These are phyloP conservation scores for Beauveria scarabaeidicola DNA, from an alignment of 2,329 filamentous ascomycete species.

Conservation along the genomic window DNA sequence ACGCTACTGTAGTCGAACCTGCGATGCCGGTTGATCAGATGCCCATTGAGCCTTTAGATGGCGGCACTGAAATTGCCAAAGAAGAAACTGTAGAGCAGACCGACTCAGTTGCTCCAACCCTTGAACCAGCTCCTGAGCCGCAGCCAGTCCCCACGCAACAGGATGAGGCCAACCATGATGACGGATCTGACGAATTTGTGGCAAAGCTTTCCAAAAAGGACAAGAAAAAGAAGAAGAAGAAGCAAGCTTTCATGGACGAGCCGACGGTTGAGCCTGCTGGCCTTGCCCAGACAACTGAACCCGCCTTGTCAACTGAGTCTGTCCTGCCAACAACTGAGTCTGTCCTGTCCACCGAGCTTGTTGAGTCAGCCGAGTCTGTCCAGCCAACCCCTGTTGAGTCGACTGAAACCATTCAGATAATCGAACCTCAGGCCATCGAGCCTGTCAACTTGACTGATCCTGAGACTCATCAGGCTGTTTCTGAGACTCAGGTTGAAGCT, in stretches of 20 bases:
- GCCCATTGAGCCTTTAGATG: not conserved
- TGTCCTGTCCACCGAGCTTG: not conserved
- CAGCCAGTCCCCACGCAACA: constrained; percentile 9
- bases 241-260: not conserved
- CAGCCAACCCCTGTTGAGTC: not conserved
- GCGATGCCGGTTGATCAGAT: not conserved
- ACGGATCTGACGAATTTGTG: constrained; percentile 23
- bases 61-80: not conserved
- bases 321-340: not conserved
- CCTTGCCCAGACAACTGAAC: not conserved
- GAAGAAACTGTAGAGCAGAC: not conserved
- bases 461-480: not conserved
- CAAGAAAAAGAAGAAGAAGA: constrained; percentile 24
- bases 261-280: not conserved
- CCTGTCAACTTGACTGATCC: not conserved
- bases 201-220: constrained; percentile 23
- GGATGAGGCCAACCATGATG: constrained; percentile 15
- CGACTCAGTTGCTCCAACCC: not conserved
- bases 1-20: constrained; percentile 12
- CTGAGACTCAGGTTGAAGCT: not conserved
- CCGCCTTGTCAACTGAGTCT: not conserved
- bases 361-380: not conserved
- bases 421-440: no score
- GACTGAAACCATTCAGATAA: no score
- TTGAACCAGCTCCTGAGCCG: not conserved